Percentiles rank a stretch among this genome's conserved stretches.
Evolutionary conservation across 495 filamentous ascomycete genomes (phyloP).

Genomic region (Aspergillus heteromorphus): DNA sequence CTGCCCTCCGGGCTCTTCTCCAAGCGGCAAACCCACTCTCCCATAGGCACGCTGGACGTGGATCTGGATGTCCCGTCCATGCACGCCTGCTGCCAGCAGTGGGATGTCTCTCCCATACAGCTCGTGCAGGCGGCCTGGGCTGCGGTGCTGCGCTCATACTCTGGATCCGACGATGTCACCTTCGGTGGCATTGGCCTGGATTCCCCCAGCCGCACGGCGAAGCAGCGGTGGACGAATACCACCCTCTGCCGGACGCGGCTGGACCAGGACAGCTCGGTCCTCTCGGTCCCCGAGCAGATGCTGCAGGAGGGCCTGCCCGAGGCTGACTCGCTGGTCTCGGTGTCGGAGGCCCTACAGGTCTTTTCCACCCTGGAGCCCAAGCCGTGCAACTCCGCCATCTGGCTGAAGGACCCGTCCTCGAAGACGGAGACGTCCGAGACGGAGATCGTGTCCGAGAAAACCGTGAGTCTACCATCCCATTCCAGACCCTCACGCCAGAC

Average conservation of each 20-base stretch:
- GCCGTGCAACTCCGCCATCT: constrained; percentile 15
- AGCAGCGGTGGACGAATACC: constrained; percentile 9
- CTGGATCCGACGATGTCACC: constrained; percentile 35
- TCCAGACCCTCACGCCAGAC: background rate
- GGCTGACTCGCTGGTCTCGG: constrained; percentile 9
- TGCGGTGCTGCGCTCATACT: constrained; percentile 39
- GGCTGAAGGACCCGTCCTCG: constrained; percentile 6
- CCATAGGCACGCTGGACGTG: constrained; percentile 6
- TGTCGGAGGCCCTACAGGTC: constrained; percentile 10
- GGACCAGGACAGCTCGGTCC: constrained; percentile 5
- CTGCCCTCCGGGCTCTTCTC: constrained; percentile 11
- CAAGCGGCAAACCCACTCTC: background rate
- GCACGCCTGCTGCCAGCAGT: constrained; percentile 28
- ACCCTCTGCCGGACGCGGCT: constrained; percentile 8
- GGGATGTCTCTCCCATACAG: constrained; percentile 32
- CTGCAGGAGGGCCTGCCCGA: constrained; percentile 7
- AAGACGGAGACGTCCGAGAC: constrained; percentile 8
- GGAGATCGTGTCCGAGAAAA: constrained; percentile 6
- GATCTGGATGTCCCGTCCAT: constrained; percentile 4
- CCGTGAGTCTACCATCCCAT: constrained; percentile 5
- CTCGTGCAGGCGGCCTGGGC: constrained; percentile 44
- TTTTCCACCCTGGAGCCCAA: constrained; percentile 12
- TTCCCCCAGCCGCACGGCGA: background rate
- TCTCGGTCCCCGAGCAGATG: constrained; percentile 5
- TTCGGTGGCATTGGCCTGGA: constrained; percentile 13